Evolutionary conservation across 805 yeast species (phyloP).

Genomic region (Candida coquimbonensis): DNA sequence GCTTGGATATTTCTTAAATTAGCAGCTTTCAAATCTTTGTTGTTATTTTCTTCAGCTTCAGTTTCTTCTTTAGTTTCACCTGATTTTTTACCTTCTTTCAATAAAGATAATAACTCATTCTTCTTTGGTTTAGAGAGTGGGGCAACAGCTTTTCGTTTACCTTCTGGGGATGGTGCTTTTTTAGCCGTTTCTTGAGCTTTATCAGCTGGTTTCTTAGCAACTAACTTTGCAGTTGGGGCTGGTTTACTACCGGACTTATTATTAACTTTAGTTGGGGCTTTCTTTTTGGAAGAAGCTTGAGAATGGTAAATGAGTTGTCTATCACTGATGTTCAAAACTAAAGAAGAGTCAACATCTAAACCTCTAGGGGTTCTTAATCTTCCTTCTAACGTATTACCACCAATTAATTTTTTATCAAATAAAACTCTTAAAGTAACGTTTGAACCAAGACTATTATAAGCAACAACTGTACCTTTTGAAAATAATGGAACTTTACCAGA

Average conservation of each 20-base stretch:
- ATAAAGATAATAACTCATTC: constrained; percentile 37
- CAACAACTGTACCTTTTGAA: constrained; percentile 85
- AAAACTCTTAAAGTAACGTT: constrained; percentile 60
- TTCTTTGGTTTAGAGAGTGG: constrained; percentile 12
- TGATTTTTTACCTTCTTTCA: constrained; percentile 29
- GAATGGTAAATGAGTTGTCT: constrained; percentile 74
- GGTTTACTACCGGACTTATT: constrained; percentile 3
- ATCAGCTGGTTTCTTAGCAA: background rate
- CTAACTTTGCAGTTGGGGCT: background rate
- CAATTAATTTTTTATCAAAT: constrained; percentile 76
- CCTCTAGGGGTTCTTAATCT: constrained; percentile 77
- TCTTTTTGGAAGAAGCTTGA: constrained; percentile 41
- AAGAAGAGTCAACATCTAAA: constrained; percentile 69
- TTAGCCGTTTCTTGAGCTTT: background rate
- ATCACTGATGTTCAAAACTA: constrained; percentile 69
- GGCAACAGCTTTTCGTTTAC: background rate
- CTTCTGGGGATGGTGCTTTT: background rate
- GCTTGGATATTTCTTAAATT: constrained; percentile 13
- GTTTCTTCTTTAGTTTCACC: constrained; percentile 9
- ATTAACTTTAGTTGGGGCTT: constrained; percentile 9
- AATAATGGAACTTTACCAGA: constrained; percentile 87
- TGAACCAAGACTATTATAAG: constrained; percentile 54
- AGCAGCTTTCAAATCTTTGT: background rate
- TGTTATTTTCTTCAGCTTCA: constrained; percentile 5
- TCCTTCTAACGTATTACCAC: constrained; percentile 79